Base-by-base conservation (phyloP, 805 yeast species). In the Pichia insulana region DNA sequence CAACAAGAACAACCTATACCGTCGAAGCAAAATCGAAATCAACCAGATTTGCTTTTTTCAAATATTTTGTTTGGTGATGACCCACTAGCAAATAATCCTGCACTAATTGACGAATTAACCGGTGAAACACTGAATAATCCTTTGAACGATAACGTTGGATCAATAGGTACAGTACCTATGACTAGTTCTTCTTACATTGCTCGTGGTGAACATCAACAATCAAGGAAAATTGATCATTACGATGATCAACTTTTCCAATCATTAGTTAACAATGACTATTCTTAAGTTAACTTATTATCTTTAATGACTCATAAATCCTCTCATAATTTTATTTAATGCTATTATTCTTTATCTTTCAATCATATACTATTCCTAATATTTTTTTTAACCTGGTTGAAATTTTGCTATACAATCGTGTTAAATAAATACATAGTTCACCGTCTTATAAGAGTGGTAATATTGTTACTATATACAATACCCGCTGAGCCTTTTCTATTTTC, bases 191-290 rank as follows among this genome's bases (percentile, higher is more conserved):
- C 28, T 7, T 40, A 36, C 16, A 16, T 43, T 30, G 12, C 31
- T 9, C 19, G 19, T 10, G 15, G 13, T 8, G 15, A 8, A 20
- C 35, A 37, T 30, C 20, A 7, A 28, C 26, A 27, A 26, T 13
- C 22, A 25, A n/a, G 13, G 15, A 16, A 7, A 4, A 17, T 3
- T 16, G 41, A 42, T 22, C 45, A 42, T 34, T 37, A 42, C 30
- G 45, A 42, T 18, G 41, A 42, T 19, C 45, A 37, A 33, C 25
- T 42, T 9, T 30, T 42, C 15, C 27, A 37, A 13, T 42, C 45
- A 7, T 17, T 42, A n/a, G 18, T 42, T 6, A 20, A 28, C 22
- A 28, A 32, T n/a, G 35, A 13, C 25, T 22, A 37, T 32, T n/a
- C 18, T 18, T 35, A 15, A 33, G 12, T 8, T 25, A 12, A 9